A percentile compares a stretch with the other conserved stretches of the same genome.
Evolutionary conservation across 345 rosid species (phyloP).

Genomic region (rapeseed (Brassica napus)): DNA sequence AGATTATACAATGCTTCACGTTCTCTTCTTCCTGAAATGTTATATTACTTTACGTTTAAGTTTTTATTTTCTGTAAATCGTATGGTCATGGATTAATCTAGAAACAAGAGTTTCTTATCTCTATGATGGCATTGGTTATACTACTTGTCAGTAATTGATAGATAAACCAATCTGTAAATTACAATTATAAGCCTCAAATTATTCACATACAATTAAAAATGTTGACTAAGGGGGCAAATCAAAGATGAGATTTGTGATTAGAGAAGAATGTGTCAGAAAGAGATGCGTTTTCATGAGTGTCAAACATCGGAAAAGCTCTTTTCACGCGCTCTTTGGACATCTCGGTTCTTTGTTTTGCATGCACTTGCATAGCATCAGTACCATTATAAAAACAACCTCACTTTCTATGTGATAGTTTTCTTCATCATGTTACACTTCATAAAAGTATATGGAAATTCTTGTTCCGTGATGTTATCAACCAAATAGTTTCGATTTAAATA

Average conservation of each 20-base stretch:
- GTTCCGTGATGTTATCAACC: background rate
- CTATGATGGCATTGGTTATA: background rate
- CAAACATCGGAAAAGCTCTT: slow-evolving; percentile 21
- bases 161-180: background rate
- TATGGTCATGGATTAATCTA: slow-evolving; percentile 4
- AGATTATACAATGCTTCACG: background rate
- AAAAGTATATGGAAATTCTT: background rate
- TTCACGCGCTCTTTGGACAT: slow-evolving; percentile 20
- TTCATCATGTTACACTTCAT: background rate
- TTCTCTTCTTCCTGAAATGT: background rate
- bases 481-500: background rate
- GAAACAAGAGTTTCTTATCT: background rate
- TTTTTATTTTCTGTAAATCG: background rate
- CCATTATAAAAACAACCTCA: background rate
- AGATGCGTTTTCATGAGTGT: slow-evolving; percentile 30
- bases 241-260: slow-evolving; percentile 1
- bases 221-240: slow-evolving; percentile 13
- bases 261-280: slow-evolving; percentile 28
- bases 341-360: background rate
- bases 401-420: background rate
- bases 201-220: slow-evolving; percentile 7
- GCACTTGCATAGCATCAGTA: background rate
- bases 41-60: background rate
- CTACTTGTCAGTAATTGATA: background rate
- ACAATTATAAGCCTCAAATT: background rate